A percentile compares a stretch with the other conserved stretches of the same genome.
Evolutionary conservation across 1,284 basidiomycete species (phyloP).

Genomic region (Trametes pubescens): DNA sequence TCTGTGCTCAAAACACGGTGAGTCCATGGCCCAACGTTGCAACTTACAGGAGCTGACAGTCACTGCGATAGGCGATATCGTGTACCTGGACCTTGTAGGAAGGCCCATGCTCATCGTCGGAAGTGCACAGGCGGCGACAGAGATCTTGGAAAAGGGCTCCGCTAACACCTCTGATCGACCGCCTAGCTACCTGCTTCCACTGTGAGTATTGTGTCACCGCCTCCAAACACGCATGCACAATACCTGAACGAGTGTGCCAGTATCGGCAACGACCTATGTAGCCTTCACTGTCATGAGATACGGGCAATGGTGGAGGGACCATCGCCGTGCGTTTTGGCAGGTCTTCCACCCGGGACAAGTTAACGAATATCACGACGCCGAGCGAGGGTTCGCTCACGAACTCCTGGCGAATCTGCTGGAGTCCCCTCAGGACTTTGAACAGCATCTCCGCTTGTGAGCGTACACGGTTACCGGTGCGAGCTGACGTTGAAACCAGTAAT

Average conservation of each 20-base stretch:
- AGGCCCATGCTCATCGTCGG: constrained; percentile 21
- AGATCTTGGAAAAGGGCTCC: too few species aligned
- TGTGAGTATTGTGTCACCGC: neutral
- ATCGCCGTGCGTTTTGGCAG: constrained; percentile 24
- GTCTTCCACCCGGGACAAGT: constrained; percentile 12
- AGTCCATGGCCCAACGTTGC: neutral
- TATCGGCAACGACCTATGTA: constrained; percentile 11
- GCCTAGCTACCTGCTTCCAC: neutral
- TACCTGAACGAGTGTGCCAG: neutral
- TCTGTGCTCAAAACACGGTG: neutral
- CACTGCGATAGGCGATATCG: neutral
- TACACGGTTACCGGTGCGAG: too few species aligned
- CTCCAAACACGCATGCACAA: neutral
- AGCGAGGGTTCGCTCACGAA: neutral
- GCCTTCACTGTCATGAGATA: constrained; percentile 13
- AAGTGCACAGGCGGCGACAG: constrained; percentile 4
- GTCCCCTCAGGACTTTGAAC: too few species aligned
- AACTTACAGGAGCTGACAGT: neutral
- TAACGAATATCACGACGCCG: neutral
- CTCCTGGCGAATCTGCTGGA: too few species aligned
- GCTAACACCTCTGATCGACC: too few species aligned
- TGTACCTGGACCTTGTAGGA: neutral
- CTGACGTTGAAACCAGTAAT: too few species aligned
- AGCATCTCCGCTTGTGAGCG: neutral
- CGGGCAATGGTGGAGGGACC: constrained; percentile 19